Evolutionary conservation across 1,284 basidiomycete genomes (phyloP).

Genomic region (Apiotrichum sp.): DNA sequence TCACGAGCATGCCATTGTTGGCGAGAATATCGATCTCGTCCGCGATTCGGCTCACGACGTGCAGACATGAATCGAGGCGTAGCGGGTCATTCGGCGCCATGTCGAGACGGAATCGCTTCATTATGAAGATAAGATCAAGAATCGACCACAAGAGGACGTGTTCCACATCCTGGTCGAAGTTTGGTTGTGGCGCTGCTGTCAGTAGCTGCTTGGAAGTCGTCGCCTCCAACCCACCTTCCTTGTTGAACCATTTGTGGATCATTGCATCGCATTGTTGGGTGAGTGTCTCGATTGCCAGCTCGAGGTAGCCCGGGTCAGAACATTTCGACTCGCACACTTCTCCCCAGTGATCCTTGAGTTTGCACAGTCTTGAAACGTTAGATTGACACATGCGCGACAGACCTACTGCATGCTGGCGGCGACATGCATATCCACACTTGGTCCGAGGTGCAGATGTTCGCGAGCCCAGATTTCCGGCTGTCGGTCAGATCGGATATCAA

Average conservation of each 20-base stretch:
- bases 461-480: conserved; percentile 31
- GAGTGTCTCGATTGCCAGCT: conserved; percentile 27
- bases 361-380: conserved; percentile 21
- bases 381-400: not conserved
- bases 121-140: conserved; percentile 30
- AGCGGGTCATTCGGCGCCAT: conserved; percentile 17
- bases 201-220: not conserved
- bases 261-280: conserved; percentile 23
- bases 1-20: conserved; percentile 24
- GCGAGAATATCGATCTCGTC: conserved; percentile 29
- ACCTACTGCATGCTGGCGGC: conserved; percentile 31
- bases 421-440: conserved; percentile 32
- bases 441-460: conserved; percentile 28
- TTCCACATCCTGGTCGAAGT: conserved; percentile 28
- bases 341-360: conserved; percentile 36
- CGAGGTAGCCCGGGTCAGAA: conserved; percentile 23
- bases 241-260: conserved; percentile 26
- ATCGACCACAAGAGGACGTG: conserved; percentile 31
- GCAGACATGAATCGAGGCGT: conserved; percentile 27
- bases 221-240: conserved; percentile 18
- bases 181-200: conserved; percentile 17
- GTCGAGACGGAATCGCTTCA: conserved; percentile 28
- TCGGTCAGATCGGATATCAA: not conserved
- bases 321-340: conserved; percentile 21
- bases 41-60: conserved; percentile 22